These are phyloP conservation scores for Solanum sejunctum DNA, from an alignment of 257 asterid genomes.

Conservation along the genomic window DNA sequence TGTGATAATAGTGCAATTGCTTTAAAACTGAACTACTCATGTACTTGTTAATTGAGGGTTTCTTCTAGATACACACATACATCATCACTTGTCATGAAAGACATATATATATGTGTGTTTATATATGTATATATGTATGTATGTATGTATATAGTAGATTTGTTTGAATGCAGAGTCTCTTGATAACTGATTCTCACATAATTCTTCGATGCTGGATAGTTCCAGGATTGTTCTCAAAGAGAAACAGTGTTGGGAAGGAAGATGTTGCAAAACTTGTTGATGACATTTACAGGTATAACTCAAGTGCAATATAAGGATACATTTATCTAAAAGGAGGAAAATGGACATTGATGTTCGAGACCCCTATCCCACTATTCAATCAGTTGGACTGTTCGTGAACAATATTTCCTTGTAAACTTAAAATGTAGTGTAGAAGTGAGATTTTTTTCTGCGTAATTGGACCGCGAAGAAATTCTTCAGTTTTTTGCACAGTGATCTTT, in stretches of 20 bases:
- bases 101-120: background rate
- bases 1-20: background rate
- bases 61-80: background rate
- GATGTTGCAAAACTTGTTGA: conserved; percentile 77
- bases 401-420: background rate
- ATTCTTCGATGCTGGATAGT: conserved; percentile 14
- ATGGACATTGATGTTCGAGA: background rate
- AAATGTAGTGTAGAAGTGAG: background rate
- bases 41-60: background rate
- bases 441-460: background rate
- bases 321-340: background rate
- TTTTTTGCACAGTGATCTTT: background rate
- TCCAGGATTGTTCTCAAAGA: conserved; percentile 76
- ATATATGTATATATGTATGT: background rate
- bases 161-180: background rate
- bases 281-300: conserved; percentile 71
- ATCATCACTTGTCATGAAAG: background rate
- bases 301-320: background rate
- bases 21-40: background rate
- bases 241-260: conserved; percentile 57
- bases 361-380: background rate
- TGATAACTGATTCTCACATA: background rate
- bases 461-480: background rate
- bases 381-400: background rate
- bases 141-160: background rate